Percentiles rank a stretch among this genome's conserved stretches.
Evolutionary conservation across 1,284 basidiomycete genomes (phyloP).

Genomic region (Trichosporon sp.): DNA sequence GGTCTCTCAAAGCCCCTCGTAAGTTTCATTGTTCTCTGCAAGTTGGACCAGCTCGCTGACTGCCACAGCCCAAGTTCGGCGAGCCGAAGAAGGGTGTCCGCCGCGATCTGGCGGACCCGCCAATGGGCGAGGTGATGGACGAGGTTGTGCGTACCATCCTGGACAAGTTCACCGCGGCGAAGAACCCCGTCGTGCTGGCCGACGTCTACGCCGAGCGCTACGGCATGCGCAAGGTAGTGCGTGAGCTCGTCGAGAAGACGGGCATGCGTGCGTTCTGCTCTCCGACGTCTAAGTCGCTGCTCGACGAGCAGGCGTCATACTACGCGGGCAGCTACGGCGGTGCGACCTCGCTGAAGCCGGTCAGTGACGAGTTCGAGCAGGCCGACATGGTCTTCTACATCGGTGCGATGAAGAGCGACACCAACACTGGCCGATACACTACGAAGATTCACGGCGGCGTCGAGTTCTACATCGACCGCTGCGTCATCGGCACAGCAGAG

Average conservation of each 20-base stretch:
- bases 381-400: constrained; percentile 79
- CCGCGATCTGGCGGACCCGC: constrained; percentile 2
- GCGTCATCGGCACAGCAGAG: constrained; percentile 54
- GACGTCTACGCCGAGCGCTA: constrained; percentile 85
- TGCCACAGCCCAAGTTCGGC: constrained; percentile 7
- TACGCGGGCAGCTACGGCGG: constrained; percentile 87
- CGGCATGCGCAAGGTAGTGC: constrained; percentile 62
- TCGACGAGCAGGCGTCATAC: constrained; percentile 71
- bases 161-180: constrained; percentile 59
- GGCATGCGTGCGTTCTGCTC: constrained; percentile 64
- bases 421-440: constrained; percentile 62
- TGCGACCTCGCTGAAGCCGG: constrained; percentile 61
- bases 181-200: constrained; percentile 70
- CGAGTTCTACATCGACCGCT: constrained; percentile 77
- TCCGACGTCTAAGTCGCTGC: constrained; percentile 69
- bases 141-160: constrained; percentile 70
- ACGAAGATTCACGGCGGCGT: constrained; percentile 54
- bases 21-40: background rate
- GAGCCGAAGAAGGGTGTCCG: background rate
- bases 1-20: constrained; percentile 7
- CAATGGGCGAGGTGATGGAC: constrained; percentile 49
- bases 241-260: constrained; percentile 63
- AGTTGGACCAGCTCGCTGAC: background rate
- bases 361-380: constrained; percentile 70
- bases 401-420: constrained; percentile 78